Evolutionary conservation across 2,329 filamentous ascomycete species (phyloP), one percentile per base, ranked within the genome.

Genomic region (Xylaria sp.): DNA sequence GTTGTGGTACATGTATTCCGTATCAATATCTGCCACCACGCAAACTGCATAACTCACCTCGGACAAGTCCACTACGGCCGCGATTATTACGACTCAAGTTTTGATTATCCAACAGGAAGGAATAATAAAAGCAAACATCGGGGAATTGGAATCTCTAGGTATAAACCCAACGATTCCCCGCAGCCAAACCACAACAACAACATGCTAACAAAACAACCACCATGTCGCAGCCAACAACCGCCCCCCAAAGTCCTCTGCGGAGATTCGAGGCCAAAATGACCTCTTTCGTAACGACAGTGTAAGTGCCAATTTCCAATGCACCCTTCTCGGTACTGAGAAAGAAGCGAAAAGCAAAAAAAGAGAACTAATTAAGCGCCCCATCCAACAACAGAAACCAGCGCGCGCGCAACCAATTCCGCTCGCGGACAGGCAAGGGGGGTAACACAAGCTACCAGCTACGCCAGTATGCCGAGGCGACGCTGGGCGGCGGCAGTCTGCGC

Each of bases 391-490:
- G 93, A 75, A 96, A 96, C 83, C 91, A 94, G 80, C 92, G 94
- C 77, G 93, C 93, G 74, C 90, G 93, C 81, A 94, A 93, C 77
- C 93, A 96, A 74, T 98, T 98, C 85, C 93, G 94, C 79, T 93
- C 95, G 44, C 92, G 94, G 71, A 84, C 90, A 51, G 92, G 91
- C 77, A 97, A 96, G 80, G 94, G 94, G 66, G 97, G 93, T 63
- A 93, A 89, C 75, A 97, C 87, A 31, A 88, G 86, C 80, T 97
- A 97, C 84, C 96, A 98, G 82, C 86, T 99, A 74, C 92, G 96
- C 81, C 96, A 99, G 81, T 99, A 98, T 86, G 96, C 96, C 61
- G 97, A 99, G 81, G 96, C 97, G 54, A 99, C 96, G 11, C 87
- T 99, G 44, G 96, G 96, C 42, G 97, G 93, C 75, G 96, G 96